Base-by-base conservation (phyloP, 2,329 filamentous ascomycete genomes). In the Talaromyces sp. region DNA sequence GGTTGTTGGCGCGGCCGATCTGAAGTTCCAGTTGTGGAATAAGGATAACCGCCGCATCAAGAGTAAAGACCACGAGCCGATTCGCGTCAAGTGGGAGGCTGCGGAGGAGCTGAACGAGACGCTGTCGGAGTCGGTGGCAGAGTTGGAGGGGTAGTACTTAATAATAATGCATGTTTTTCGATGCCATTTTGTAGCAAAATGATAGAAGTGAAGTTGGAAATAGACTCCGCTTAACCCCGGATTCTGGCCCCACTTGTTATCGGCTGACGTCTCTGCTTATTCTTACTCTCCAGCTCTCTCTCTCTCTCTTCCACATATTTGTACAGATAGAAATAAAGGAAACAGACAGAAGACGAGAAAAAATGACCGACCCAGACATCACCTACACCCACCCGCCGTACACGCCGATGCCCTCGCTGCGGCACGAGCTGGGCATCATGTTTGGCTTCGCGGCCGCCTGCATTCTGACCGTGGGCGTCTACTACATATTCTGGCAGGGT, bases 391-490 rank as follows among this genome's bases (percentile, higher is more conserved):
- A 68, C 32, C 70, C 70, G 10, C 69, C 70, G 2, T 70, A 68
- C 57, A 71, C 69, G 4, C 67, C 70, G n/a, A 69, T 70, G 57
- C 63, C 67, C 51, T 72, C 73, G 6, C 66, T 77, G 11, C 66
- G 63, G 22, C 70, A 70, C 33, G 76, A 78, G 65, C 65, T 78
- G 22, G 75, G 75, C 28, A 70, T 77, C 32, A 71, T 77, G 65
- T 75, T 77, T 62, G 76, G 68, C 19, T 78, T 78, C 58, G 65
- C 77, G 1, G 67, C 58, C 25, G 69, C 71, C 4, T 73, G 68
- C 55, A 55, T 73, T 39, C 62, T 75, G 10, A 73, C 70, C 6
- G 73, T 77, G 62, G 71, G 52, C 0, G 60, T 71, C 3, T 78
- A 78, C 55, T 67, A 70, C 27, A 57, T 71, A 44, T 60, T 75